These are phyloP conservation scores for Patellifolia procumbens DNA, from an alignment of 179 eudicot genomes.

Conservation along the genomic window DNA sequence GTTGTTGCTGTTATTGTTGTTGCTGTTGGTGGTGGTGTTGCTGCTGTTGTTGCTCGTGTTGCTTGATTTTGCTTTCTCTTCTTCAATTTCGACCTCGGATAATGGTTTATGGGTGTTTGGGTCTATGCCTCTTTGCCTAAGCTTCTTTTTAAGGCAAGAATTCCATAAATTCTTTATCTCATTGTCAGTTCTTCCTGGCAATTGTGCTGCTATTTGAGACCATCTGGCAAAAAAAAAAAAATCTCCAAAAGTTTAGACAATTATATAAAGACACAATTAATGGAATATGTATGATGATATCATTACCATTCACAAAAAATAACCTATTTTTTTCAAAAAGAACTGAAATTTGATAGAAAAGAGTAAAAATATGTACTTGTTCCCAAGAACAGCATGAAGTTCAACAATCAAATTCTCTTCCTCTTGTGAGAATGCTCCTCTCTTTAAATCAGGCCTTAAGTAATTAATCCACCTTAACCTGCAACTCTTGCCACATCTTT, in stretches of 20 bases:
- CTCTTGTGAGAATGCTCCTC: conserved; percentile 82
- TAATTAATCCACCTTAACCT: conserved; percentile 89
- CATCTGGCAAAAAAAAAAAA: conserved; percentile 45
- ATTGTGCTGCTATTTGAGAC: conserved; percentile 95
- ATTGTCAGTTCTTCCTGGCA: conserved; percentile 94
- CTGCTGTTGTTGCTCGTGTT: conserved; percentile 26
- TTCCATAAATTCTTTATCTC: conserved; percentile 98
- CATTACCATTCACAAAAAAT: not conserved
- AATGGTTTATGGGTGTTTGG: conserved; percentile 89
- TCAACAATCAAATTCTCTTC: conserved; percentile 79
- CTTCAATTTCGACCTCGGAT: conserved; percentile 50
- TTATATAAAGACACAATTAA: not conserved
- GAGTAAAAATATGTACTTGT: conserved; percentile 45
- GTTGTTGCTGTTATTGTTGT: conserved; percentile 17
- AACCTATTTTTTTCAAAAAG: too few species aligned
- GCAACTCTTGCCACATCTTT: conserved; percentile 93
- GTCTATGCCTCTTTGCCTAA: conserved; percentile 86
- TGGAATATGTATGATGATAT: not conserved
- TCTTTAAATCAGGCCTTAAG: conserved; percentile 85
- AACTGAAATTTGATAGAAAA: too few species aligned
- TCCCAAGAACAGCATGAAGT: conserved; percentile 81
- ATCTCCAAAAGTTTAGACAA: not conserved
- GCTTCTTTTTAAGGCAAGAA: conserved; percentile 90
- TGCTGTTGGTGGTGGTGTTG: conserved; percentile 15
- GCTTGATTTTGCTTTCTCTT: conserved; percentile 35